Percentiles rank a stretch among this genome's conserved stretches.
phyloP scores from a whole-genome alignment of 495 filamentous ascomycete genomes.

The Thozetella sp. region DNA sequence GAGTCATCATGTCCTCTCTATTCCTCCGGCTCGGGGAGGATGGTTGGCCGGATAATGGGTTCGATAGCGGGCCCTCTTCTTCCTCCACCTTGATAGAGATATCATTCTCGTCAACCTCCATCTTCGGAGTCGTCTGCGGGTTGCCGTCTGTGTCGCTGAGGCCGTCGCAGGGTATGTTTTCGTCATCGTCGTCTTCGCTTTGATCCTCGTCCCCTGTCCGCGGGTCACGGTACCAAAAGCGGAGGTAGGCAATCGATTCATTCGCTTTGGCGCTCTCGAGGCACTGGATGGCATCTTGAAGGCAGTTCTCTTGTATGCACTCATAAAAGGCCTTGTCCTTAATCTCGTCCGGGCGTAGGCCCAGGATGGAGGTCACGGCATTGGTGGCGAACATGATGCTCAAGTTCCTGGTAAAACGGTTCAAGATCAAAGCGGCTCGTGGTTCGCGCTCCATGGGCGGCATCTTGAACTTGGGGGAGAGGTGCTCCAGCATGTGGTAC shows the following conservation, averaged over 20 bases:
- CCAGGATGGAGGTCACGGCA: constrained; percentile 72
- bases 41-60: too few species aligned
- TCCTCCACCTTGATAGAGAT: not conserved
- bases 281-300: constrained; percentile 73
- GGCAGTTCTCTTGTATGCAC: constrained; percentile 76
- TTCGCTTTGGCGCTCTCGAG: constrained; percentile 89
- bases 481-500: constrained; percentile 87
- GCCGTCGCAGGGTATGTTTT: constrained; percentile 13
- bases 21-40: too few species aligned
- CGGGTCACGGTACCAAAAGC: constrained; percentile 87
- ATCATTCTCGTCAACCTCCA: not conserved
- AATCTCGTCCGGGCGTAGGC: constrained; percentile 65
- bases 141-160: constrained; percentile 36
- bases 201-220: constrained; percentile 37
- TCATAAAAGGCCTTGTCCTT: constrained; percentile 78
- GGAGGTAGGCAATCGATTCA: constrained; percentile 89
- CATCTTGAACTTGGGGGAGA: constrained; percentile 80
- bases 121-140: constrained; percentile 1
- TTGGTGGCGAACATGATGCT: constrained; percentile 87
- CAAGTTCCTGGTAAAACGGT: constrained; percentile 81
- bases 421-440: constrained; percentile 82
- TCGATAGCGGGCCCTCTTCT: too few species aligned
- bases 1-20: too few species aligned
- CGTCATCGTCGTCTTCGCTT: constrained; percentile 28
- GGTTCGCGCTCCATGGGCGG: constrained; percentile 71